Evolutionary conservation across 768 basidiomycete species (phyloP).

Genomic region (Favolaschia claudopus): DNA sequence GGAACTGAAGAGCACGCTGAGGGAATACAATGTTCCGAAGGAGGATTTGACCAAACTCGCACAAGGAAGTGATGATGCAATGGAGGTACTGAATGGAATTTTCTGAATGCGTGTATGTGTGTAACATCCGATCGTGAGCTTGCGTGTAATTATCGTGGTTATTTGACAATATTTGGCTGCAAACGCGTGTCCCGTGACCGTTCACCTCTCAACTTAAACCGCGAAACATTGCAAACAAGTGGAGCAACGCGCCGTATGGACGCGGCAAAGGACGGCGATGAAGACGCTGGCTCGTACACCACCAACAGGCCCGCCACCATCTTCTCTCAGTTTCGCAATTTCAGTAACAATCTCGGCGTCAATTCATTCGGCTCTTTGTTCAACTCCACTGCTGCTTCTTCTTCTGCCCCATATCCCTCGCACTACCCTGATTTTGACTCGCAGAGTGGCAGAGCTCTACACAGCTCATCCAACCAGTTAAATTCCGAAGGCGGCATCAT

Average conservation of each 20-base stretch:
- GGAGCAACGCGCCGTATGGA: not conserved
- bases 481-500: not conserved
- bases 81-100: conserved; percentile 57
- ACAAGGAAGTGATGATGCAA: conserved; percentile 50
- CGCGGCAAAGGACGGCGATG: not conserved
- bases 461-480: not conserved
- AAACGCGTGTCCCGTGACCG: conserved; percentile 2
- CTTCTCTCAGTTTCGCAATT: conserved; percentile 15
- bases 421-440: conserved; percentile 4
- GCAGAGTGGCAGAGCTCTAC: not conserved
- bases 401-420: conserved; percentile 2
- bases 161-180: not conserved
- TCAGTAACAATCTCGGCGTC: not conserved
- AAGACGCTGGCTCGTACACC: not conserved
- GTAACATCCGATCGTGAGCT: not conserved
- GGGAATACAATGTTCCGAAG: conserved; percentile 69
- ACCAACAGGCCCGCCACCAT: not conserved
- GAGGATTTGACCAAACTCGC: conserved; percentile 64
- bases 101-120: conserved; percentile 38
- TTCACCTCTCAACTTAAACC: not conserved
- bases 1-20: conserved; percentile 64
- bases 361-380: conserved; percentile 5
- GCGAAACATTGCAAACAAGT: too few species aligned
- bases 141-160: not conserved
- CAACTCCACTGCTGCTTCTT: conserved; percentile 5